Conservation (phyloP, 139 green algal species). For the Closterium sp. region DNA sequence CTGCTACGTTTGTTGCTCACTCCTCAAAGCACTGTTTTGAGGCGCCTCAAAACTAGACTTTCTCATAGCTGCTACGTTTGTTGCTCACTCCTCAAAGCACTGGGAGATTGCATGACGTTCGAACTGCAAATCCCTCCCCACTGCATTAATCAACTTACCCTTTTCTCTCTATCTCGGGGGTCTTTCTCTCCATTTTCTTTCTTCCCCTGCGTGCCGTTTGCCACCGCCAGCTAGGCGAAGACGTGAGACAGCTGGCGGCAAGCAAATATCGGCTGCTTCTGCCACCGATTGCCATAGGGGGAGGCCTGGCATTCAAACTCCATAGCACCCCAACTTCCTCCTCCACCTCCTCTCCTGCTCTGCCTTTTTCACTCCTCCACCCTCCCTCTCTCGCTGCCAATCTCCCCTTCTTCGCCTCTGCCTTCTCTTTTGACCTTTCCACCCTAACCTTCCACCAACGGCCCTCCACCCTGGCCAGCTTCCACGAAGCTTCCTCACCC, state of each 20-base stretch:
- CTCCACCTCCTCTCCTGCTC: background rate
- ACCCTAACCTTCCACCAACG: background rate
- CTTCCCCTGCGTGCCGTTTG: too few species aligned
- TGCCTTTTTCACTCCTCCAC: background rate
- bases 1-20: too few species aligned
- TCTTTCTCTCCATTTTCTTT: too few species aligned
- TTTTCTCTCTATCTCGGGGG: too few species aligned
- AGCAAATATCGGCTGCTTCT: background rate
- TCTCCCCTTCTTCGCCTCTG: background rate
- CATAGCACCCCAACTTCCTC: background rate
- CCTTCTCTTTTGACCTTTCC: background rate
- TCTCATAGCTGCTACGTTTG: too few species aligned
- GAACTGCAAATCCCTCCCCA: too few species aligned
- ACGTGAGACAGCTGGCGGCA: background rate
- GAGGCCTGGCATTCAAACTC: background rate
- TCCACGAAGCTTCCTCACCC: background rate
- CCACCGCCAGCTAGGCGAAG: background rate
- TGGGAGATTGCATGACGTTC: too few species aligned
- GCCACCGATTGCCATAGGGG: background rate
- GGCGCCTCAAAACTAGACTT: too few species aligned
- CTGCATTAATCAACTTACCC: too few species aligned
- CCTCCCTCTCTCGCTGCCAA: background rate
- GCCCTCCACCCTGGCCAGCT: background rate
- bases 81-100: too few species aligned
- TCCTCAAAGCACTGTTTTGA: too few species aligned